Base-by-base conservation (phyloP, 495 filamentous ascomycete genomes). In the Hyaloscypha finlandica region DNA sequence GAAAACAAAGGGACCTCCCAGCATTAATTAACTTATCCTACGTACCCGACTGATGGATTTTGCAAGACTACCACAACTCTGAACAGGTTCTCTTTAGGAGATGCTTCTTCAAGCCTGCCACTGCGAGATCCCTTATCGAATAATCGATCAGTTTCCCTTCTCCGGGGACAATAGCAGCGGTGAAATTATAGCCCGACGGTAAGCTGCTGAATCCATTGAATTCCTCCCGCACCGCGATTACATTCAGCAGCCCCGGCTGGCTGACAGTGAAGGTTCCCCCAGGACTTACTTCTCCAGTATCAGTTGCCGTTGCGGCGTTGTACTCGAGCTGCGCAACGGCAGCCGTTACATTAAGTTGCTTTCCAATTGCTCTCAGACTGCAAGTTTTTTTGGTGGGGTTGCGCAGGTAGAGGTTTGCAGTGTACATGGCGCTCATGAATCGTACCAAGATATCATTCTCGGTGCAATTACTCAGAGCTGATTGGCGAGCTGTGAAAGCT, bases 121-220 rank as follows among this genome's bases (percentile, higher is more conserved):
- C n/a, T 51, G 74, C 74, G 29, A 53, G 59, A 37, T 75, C 63
- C 37, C 69, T 31, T n/a, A 76, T n/a, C 25, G 71, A 68, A 57
- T 75, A 75, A 63, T 77, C 74, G 51, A 77, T 74, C 67, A 77
- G 65, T 39, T 77, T 74, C 20, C 74, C 74, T n/a, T 33, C 12
- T 1, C 74, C 74, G 9, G 74, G 74, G 53, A 61, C 51, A 45
- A 72, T 73, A 4, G 74, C 74, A 33, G 70, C 72, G 16, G 64
- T 61, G 58, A 73, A 75, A 54, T 75, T 68, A 59, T 73, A 75
- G 5, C 32, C 63, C 32, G 64, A 57, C 0, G 67, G 51, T 14
- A 74, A 25, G 25, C 25, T 61, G 19, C 25, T 66, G 68, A 76
- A 77, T 4, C 74, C 74, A 37, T 68, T 72, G 48, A 74, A 77